Evolutionary conservation across 805 yeast genomes (phyloP).

Genomic region (Yamadazyma insecticola): DNA sequence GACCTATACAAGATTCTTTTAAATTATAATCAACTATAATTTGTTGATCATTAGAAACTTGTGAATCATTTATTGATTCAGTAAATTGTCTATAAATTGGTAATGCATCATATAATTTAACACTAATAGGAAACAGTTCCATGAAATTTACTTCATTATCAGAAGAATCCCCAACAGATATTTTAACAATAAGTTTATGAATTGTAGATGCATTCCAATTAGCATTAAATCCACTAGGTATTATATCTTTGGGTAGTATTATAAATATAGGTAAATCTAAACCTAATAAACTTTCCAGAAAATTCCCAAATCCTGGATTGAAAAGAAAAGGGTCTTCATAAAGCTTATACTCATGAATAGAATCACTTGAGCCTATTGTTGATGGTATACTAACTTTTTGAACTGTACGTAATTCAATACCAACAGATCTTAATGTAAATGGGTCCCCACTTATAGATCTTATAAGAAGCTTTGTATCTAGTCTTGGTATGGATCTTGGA

Average conservation of each 20-base stretch:
- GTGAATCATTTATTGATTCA: constrained; percentile 44
- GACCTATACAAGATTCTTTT: constrained; percentile 55
- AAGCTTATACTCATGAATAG: constrained; percentile 27
- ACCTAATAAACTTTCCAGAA: constrained; percentile 41
- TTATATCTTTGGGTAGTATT: constrained; percentile 49
- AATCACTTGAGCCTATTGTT: constrained; percentile 31
- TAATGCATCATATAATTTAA: constrained; percentile 52
- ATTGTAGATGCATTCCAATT: constrained; percentile 45
- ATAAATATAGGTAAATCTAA: constrained; percentile 57
- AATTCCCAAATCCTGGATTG: constrained; percentile 36
- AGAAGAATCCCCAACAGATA: constrained; percentile 25
- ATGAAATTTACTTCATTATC: constrained; percentile 26
- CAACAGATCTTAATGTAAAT: constrained; percentile 44
- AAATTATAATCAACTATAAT: constrained; percentile 42
- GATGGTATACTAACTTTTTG: constrained; percentile 45
- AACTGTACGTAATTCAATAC: constrained; percentile 43
- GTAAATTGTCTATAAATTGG: constrained; percentile 54
- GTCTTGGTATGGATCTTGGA: constrained; percentile 53
- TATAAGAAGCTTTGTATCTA: constrained; percentile 53
- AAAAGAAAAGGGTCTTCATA: constrained; percentile 32
- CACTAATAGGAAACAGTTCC: constrained; percentile 45
- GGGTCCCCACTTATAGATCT: constrained; percentile 48
- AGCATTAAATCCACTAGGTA: constrained; percentile 47
- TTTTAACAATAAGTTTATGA: constrained; percentile 41
- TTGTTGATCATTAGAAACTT: constrained; percentile 45